Evolutionary conservation across 169 alveolate genomes (phyloP).

Genomic region (Amoebophrya sp.): DNA sequence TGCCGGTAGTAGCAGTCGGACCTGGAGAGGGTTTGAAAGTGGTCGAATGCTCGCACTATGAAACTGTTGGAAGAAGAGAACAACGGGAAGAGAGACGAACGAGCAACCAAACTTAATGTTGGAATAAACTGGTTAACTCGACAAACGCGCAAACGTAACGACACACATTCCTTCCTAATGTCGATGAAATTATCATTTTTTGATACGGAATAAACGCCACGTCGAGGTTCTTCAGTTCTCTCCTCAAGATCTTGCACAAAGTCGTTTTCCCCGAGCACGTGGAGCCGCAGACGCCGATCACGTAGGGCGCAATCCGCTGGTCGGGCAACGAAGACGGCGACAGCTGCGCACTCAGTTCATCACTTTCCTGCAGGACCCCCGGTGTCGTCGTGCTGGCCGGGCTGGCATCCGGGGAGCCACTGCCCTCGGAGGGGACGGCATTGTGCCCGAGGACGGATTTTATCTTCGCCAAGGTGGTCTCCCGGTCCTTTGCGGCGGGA

Average conservation of each 20-base stretch:
- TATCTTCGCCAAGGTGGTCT: background rate
- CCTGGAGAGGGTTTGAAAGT: no score
- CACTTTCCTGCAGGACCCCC: no score
- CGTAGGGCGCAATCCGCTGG: conserved; percentile 20
- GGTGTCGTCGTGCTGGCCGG: background rate
- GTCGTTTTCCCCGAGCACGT: conserved; percentile 70
- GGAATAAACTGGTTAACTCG: no score
- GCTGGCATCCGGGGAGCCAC: background rate
- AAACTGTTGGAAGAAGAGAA: no score
- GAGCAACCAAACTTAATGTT: no score
- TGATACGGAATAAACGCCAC: conserved; percentile 52
- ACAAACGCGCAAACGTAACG: no score
- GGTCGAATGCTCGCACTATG: no score
- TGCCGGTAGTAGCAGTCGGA: conserved; percentile 60
- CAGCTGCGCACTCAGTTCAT: background rate
- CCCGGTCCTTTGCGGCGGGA: no score
- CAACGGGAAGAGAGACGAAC: no score
- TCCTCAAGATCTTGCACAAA: conserved; percentile 50
- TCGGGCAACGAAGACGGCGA: no score
- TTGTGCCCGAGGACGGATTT: background rate
- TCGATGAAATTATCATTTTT: background rate
- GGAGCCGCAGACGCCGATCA: conserved; percentile 69
- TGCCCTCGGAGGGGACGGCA: background rate
- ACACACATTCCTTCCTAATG: no score
- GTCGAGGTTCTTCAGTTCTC: conserved; percentile 42